Conservation (phyloP, 2,329 filamentous ascomycete species). For the Periconia digitata region DNA sequence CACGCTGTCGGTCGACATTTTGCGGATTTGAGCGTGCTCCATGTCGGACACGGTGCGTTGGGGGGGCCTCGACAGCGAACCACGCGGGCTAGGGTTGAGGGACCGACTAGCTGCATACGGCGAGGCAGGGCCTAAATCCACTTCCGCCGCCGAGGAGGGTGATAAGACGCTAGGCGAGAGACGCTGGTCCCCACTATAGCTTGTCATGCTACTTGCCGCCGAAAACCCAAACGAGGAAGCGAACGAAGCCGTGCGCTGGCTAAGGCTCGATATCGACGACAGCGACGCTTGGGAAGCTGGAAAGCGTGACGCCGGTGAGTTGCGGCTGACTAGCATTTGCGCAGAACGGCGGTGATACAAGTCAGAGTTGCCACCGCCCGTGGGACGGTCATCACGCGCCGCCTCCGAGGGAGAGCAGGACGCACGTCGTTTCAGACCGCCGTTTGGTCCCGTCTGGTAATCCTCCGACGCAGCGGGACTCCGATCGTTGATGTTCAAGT, state of each 20-base stretch:
- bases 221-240: conserved; percentile 63
- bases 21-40: conserved; percentile 45
- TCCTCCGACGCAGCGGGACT: conserved; percentile 50
- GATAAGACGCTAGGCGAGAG: conserved; percentile 63
- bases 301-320: conserved; percentile 57
- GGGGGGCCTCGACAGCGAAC: conserved; percentile 41
- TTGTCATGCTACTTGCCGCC: conserved; percentile 65
- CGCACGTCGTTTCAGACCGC: conserved; percentile 65
- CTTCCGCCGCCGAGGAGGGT: conserved; percentile 60
- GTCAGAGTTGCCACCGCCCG: conserved; percentile 48
- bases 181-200: conserved; percentile 62
- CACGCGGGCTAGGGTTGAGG: conserved; percentile 47
- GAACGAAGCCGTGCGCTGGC: conserved; percentile 63
- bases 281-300: conserved; percentile 62
- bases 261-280: conserved; percentile 66
- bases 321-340: conserved; percentile 58
- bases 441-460: conserved; percentile 47
- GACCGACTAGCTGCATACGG: conserved; percentile 55
- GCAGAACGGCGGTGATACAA: conserved; percentile 57
- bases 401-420: conserved; percentile 64
- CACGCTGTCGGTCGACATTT: conserved; percentile 50
- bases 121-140: conserved; percentile 56
- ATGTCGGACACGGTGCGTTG: conserved; percentile 46
- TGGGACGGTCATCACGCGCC: conserved; percentile 49
- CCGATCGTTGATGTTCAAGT: conserved; percentile 58